Base-by-base conservation (phyloP, 305 asterid species). In the Fraxinus platypoda region DNA sequence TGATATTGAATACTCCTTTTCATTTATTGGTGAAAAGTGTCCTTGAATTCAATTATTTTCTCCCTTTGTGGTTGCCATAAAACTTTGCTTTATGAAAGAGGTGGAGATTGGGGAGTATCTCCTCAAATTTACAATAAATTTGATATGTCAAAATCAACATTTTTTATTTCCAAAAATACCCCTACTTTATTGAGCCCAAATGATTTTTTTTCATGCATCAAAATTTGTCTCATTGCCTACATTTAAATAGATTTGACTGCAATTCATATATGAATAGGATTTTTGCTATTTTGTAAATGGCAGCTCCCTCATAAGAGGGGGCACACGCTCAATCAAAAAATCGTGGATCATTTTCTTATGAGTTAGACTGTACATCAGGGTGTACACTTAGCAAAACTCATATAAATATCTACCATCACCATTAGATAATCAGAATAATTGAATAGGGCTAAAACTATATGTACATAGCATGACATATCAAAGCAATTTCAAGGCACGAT, bases 41-140 rank as follows among this genome's bases (percentile, higher is more conserved):
- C 26, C 30, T 21, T 59, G 70, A 59, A 21, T 19, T 19, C 30
- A 59, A 59, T 59, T 59, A 59, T 59, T 59, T 59, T 59, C 28
- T 19, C 31, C 28, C 57, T 66, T 2, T 25, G 17, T 66, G 74
- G 74, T 66, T 66, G 74, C 34, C 74, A 66, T 4, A 11, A 66
- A 66, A 66, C 74, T 13, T 26, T 8, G 8, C 74, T 26, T 11
- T 66, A 66, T 66, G 73, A 64, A 9, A 25, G 73, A 23, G 73
- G 73, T 25, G 74, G 35, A 30, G 75, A 38, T 2, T 9, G 7
- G 74, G 75, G 30, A 76, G 81, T 80, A 86, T 86, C 91, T 86
- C 91, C 89, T 84, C 79, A 84, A 84, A 75, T 82, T 84, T 80
- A 82, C 88, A 88, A 84, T 68, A 74, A 38, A 38, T 81, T 86